These are phyloP conservation scores for Dactylis glomerata DNA, from an alignment of 176 grass and related monocot species.

Conservation along the genomic window DNA sequence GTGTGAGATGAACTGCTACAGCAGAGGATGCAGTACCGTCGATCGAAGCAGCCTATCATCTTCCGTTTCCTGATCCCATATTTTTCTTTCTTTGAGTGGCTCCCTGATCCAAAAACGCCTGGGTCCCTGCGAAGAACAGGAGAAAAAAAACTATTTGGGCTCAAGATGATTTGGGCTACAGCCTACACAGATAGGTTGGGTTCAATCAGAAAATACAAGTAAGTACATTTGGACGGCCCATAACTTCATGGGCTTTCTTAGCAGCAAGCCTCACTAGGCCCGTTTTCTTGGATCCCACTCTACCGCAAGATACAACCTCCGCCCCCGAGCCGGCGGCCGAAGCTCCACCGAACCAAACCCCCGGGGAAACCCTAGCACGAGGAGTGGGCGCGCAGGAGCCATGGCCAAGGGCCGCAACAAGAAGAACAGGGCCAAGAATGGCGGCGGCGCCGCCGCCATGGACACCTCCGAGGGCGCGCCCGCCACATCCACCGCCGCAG, in stretches of 20 bases:
- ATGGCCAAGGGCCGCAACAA: slow-evolving; percentile 82
- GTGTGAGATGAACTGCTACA: neutral
- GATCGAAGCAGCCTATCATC: neutral
- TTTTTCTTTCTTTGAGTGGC: neutral
- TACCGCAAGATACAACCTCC: neutral
- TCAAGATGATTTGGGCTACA: neutral
- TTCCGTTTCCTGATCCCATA: neutral
- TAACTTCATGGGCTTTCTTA: neutral
- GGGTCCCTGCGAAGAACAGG: neutral
- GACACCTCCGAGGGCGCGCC: slow-evolving; percentile 44
- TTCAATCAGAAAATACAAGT: neutral
- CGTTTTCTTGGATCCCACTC: neutral
- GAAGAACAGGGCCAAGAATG: slow-evolving; percentile 49
- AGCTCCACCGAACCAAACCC: neutral
- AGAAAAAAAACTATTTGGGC: neutral
- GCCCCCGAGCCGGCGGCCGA: neutral
- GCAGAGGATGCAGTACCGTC: neutral
- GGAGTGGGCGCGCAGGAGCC: slow-evolving; percentile 26
- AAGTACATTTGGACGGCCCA: neutral
- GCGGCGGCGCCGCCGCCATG: slow-evolving; percentile 34
- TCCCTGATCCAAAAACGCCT: neutral
- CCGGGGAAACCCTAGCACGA: slow-evolving; percentile 56
- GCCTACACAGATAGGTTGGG: no score
- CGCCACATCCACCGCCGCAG: neutral
- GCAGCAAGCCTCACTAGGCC: neutral